phyloP scores from a whole-genome alignment of 2,329 filamentous ascomycete species.

The Neofusicoccum sp. region DNA sequence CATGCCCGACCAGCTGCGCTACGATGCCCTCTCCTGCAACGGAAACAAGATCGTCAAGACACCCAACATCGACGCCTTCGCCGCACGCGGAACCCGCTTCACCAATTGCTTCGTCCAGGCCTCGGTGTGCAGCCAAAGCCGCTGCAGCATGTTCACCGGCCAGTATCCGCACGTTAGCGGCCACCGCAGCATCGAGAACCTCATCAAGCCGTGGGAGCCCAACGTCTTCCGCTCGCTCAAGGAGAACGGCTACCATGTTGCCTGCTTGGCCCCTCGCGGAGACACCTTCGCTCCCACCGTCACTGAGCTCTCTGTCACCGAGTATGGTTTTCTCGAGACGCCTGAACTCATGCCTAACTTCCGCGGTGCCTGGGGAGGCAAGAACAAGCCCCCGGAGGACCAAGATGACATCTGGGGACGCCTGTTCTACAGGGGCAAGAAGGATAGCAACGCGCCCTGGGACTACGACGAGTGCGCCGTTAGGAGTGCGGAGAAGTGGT shows the following conservation, averaged over 20 bases:
- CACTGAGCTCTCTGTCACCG: conserved; percentile 48
- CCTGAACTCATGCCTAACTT: conserved; percentile 29
- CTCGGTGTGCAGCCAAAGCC: conserved; percentile 51
- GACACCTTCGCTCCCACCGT: conserved; percentile 48
- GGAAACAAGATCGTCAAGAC: conserved; percentile 33
- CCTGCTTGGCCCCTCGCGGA: conserved; percentile 47
- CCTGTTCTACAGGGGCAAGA: conserved; percentile 47
- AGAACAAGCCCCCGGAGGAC: conserved; percentile 14
- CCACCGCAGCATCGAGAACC: conserved; percentile 50
- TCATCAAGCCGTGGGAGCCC: conserved; percentile 54
- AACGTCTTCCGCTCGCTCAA: conserved; percentile 51
- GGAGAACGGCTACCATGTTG: conserved; percentile 51
- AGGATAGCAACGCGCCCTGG: conserved; percentile 40
- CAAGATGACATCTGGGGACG: conserved; percentile 42
- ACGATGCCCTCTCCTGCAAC: conserved; percentile 46
- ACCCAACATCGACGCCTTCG: conserved; percentile 43
- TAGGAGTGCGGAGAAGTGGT: conserved; percentile 46
- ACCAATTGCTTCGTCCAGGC: conserved; percentile 52
- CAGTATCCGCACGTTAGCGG: conserved; percentile 51
- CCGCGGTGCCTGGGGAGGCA: no score
- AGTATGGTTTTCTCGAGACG: conserved; percentile 50
- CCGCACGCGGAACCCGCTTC: conserved; percentile 42
- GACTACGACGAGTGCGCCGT: conserved; percentile 53
- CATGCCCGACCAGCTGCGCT: conserved; percentile 54
- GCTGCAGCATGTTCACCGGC: conserved; percentile 53